phyloP scores from a whole-genome alignment of 768 basidiomycete species.

The Hygrophoropsis aurantiaca region DNA sequence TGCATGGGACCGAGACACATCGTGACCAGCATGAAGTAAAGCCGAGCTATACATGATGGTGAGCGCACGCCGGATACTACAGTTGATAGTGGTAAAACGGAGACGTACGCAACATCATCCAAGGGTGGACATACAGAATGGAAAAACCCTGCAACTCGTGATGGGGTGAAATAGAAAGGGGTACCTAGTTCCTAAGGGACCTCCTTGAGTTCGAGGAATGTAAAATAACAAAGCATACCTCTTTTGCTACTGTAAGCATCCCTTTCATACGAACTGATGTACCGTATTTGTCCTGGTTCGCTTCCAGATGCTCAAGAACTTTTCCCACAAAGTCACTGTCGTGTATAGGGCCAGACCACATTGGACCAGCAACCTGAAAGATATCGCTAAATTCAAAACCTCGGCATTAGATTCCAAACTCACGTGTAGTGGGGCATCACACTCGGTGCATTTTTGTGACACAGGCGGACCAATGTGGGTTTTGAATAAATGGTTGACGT shows the following conservation, averaged over 20 bases:
- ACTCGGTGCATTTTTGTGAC: slow-evolving; percentile 74
- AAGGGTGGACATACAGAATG: slow-evolving; percentile 78
- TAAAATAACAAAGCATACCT: slow-evolving; percentile 51
- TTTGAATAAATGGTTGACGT: slow-evolving; percentile 68
- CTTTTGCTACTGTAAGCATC: slow-evolving; percentile 88
- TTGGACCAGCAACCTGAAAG: slow-evolving; percentile 82
- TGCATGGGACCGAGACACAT: slow-evolving; percentile 90
- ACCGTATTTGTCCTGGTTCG: slow-evolving; percentile 63
- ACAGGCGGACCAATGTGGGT: slow-evolving; percentile 69
- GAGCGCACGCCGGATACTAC: slow-evolving; percentile 1
- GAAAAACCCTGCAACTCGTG: slow-evolving; percentile 76
- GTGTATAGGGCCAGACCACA: slow-evolving; percentile 94
- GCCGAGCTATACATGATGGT: slow-evolving; percentile 61
- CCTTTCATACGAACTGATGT: slow-evolving; percentile 88
- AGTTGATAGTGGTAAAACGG: not conserved
- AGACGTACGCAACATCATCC: slow-evolving; percentile 69
- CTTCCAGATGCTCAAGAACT: slow-evolving; percentile 72
- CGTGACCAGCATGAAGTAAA: slow-evolving; percentile 80
- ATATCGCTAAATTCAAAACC: not conserved
- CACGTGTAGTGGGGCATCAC: slow-evolving; percentile 76
- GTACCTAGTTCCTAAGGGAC: slow-evolving; percentile 62
- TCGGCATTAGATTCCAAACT: slow-evolving; percentile 16
- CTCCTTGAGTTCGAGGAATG: not conserved
- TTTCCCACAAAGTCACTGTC: slow-evolving; percentile 69
- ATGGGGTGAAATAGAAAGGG: slow-evolving; percentile 89